Base-by-base conservation (phyloP, 2,329 filamentous ascomycete species). In the Claviceps sorghi region DNA sequence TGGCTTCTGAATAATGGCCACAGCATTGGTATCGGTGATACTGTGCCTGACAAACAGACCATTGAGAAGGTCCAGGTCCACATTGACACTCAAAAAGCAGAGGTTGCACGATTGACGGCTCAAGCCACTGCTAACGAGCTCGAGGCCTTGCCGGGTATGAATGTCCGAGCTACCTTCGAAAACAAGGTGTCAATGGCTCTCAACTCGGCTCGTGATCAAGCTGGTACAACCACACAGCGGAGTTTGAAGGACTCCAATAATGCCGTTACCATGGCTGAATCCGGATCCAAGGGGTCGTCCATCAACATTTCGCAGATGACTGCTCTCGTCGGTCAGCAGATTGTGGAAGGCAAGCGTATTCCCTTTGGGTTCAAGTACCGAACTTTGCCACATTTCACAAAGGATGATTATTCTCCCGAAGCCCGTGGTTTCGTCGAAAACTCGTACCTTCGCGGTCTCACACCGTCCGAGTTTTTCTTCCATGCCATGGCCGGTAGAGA, bases 261-360 rank as follows among this genome's bases (percentile, higher is more conserved):
- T 63, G 91, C 91, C 49, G 88, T 95, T 52, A 88, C 89, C 64
- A 99, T 97, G 87, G 89, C 94, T 55, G 82, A 84, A 51, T 96
- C 93, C 54, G 93, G 93, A 63, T 98, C 94, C 60, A 99, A 99
- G 75, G 93, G 93, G 67, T 97, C 93, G 2, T 91, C 88, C 13
- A 97, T 98, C 76, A 99, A 99, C 68, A 97, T 99, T 61, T 96
- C 94, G 17, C 93, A 99, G 70, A 98, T 99, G 93, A 94, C 90
- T 56, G 93, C 93, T 29, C 80, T 97, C 58, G 94, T 99, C 55
- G 93, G 94, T 58, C 93, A 98, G 67, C 94, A 98, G 67, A 95
- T 94, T 58, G 89, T 98, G 9, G 93, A 98, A 72, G 94, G 93
- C 62, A 95, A 95, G 72, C 93, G 93, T 75, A 95, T 98, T 73